Evolutionary conservation across 441 rosid species (phyloP).

Genomic region (Gossypium schwendimanii): DNA sequence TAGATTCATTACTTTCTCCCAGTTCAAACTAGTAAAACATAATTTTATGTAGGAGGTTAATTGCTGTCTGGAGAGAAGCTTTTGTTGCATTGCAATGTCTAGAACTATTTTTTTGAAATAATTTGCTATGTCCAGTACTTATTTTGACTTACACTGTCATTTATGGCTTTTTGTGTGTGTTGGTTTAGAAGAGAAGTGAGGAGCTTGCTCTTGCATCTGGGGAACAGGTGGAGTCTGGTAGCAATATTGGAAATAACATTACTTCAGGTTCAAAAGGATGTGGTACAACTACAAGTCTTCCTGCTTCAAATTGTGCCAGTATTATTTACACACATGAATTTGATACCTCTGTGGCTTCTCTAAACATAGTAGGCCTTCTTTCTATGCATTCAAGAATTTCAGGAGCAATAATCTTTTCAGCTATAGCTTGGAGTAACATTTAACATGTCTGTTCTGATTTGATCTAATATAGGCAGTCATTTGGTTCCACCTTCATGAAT

Average conservation of each 20-base stretch:
- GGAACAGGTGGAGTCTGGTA: conserved; percentile 54
- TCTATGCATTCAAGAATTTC: conserved; percentile 9
- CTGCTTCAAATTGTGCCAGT: conserved; percentile 32
- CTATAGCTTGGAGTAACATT: conserved; percentile 7
- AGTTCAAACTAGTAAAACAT: background rate
- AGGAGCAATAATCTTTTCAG: background rate
- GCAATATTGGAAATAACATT: conserved; percentile 39
- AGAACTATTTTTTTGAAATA: background rate
- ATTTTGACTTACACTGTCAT: background rate
- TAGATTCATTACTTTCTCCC: background rate
- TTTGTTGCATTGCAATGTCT: background rate
- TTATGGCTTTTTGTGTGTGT: background rate
- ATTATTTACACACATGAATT: conserved; percentile 58
- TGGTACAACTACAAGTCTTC: conserved; percentile 25
- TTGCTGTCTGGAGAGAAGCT: background rate
- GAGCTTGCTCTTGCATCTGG: conserved; percentile 58
- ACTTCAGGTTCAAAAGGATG: conserved; percentile 50
- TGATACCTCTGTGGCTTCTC: conserved; percentile 57
- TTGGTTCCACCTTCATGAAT: conserved; percentile 91
- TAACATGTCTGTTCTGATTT: conserved; percentile 16
- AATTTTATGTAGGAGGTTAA: background rate
- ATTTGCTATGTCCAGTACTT: background rate
- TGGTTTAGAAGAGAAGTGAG: conserved; percentile 56
- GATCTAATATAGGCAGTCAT: conserved; percentile 60
- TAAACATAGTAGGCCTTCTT: conserved; percentile 62